phyloP scores from a whole-genome alignment of 2,329 filamentous ascomycete genomes.

The Lachnellula arida region DNA sequence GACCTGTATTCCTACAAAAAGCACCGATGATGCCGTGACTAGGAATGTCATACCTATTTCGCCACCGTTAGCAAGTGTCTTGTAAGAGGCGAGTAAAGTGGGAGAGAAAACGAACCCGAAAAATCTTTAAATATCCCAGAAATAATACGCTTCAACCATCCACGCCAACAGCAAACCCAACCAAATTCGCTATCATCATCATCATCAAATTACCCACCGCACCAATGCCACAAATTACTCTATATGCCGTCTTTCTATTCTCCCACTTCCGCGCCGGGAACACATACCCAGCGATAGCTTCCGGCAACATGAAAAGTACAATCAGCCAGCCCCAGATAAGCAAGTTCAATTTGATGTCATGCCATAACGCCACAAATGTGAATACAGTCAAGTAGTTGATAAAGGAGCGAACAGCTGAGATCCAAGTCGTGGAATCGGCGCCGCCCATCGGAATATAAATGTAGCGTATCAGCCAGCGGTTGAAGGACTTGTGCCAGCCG shows the following conservation, averaged over 20 bases:
- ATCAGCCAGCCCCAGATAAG: slow-evolving; percentile 97
- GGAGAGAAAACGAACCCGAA: slow-evolving; percentile 48
- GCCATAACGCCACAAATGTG: slow-evolving; percentile 96
- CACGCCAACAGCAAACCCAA: slow-evolving; percentile 88
- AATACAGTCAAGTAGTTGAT: slow-evolving; percentile 81
- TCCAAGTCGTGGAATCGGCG: slow-evolving; percentile 43
- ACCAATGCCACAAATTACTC: slow-evolving; percentile 74
- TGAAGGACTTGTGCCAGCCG: slow-evolving; percentile 91
- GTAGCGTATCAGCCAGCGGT: slow-evolving; percentile 91
- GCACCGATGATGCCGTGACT: slow-evolving; percentile 59
- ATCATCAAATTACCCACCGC: slow-evolving; percentile 81
- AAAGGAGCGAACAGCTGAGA: slow-evolving; percentile 52
- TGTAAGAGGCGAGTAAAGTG: background rate
- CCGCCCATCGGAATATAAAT: slow-evolving; percentile 91
- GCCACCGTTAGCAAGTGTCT: slow-evolving; percentile 21
- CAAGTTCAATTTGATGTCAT: slow-evolving; percentile 87
- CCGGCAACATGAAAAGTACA: slow-evolving; percentile 88
- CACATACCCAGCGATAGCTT: slow-evolving; percentile 65
- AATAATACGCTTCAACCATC: slow-evolving; percentile 75
- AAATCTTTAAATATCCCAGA: slow-evolving; percentile 71
- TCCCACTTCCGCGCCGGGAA: slow-evolving; percentile 72
- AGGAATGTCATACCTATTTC: slow-evolving; percentile 65
- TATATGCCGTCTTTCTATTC: slow-evolving; percentile 63
- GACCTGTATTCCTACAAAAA: slow-evolving; percentile 84
- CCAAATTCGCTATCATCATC: slow-evolving; percentile 94